Evolutionary conservation across 148 eudicot genomes (phyloP).

Genomic region (Pharnaceum exiguum): DNA sequence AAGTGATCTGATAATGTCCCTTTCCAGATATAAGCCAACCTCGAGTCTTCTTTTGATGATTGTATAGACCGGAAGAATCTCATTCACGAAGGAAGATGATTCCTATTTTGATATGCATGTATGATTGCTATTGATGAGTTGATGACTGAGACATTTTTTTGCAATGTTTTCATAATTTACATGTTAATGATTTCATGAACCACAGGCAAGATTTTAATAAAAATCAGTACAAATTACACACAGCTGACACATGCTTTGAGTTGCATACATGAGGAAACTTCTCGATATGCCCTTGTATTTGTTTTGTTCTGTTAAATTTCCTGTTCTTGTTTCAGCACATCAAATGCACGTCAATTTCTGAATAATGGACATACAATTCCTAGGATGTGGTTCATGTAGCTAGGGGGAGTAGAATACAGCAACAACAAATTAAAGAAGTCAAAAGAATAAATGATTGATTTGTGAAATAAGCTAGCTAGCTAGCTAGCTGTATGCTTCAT

Average conservation of each 20-base stretch:
- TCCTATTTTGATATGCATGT: not conserved
- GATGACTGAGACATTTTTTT: slow-evolving; percentile 11
- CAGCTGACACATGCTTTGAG: too few species aligned
- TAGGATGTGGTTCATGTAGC: slow-evolving; percentile 10
- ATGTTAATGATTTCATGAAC: too few species aligned
- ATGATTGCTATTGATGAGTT: slow-evolving; percentile 2
- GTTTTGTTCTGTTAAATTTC: too few species aligned
- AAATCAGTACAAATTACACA: too few species aligned
- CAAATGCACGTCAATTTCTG: too few species aligned
- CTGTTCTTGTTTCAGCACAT: too few species aligned
- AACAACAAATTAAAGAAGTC: not conserved
- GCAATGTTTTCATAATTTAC: too few species aligned
- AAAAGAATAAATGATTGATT: slow-evolving; percentile 2
- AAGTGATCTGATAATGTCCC: not conserved
- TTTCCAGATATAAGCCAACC: slow-evolving; percentile 25
- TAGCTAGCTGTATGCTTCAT: not conserved
- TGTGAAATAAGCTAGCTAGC: not conserved
- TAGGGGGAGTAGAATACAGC: slow-evolving; percentile 3
- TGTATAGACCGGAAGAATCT: not conserved
- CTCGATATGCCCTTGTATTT: too few species aligned
- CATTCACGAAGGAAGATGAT: not conserved
- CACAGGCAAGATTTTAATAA: too few species aligned
- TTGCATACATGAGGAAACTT: too few species aligned
- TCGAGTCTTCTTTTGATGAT: slow-evolving; percentile 25
- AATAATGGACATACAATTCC: slow-evolving; percentile 10